Evolutionary conservation across 495 filamentous ascomycete species (phyloP), one percentile per base, ranked within the genome.

Genomic region (Neurospora tetrasperma): DNA sequence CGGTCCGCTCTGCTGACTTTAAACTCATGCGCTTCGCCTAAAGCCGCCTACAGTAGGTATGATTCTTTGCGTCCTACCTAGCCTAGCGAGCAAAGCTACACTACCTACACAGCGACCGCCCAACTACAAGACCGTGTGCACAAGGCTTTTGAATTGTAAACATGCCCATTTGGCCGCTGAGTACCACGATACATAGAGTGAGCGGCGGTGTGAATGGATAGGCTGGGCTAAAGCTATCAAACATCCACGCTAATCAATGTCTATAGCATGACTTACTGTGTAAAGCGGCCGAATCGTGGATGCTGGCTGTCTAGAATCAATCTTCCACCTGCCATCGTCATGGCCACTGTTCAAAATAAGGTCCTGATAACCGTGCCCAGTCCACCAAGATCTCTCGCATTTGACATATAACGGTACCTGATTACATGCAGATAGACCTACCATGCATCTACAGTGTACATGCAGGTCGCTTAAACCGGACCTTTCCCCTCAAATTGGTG

Each of bases 1-100:
- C 73, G 75, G 10, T 74, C 71, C 74, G 77, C 75, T 75, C 78
- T 76, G 76, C 70, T 80, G 79, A 81, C 78, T 76, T 77, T 54
- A 71, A 70, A 73, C 73, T 69, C 70, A 79, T 80, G 79, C 79
- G 73, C 72, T 77, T 75, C 76, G 71, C 77, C 70, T 70, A 66
- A 44, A 71, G 71, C 62, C 70, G 76, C 72, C 74, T 77, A 74
- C 77, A 78, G 71, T 54, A 44, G 2, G 46, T 72, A 35, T 75
- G 74, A 76, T 79, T 78, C 75, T 78, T 78, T 76, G 77, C 76
- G 77, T 48, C 71, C 41, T 27, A 27, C 20, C 11, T 54, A 23
- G 20, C 20, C 46, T 27, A 54, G 46, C 20, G 46, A 54, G 46
- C 48, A 27, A 23, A 59, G 11, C 44, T 59, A 59, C n/a, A 27